Evolutionary conservation across 768 basidiomycete genomes (phyloP).

Genomic region (Mycena latifolia): DNA sequence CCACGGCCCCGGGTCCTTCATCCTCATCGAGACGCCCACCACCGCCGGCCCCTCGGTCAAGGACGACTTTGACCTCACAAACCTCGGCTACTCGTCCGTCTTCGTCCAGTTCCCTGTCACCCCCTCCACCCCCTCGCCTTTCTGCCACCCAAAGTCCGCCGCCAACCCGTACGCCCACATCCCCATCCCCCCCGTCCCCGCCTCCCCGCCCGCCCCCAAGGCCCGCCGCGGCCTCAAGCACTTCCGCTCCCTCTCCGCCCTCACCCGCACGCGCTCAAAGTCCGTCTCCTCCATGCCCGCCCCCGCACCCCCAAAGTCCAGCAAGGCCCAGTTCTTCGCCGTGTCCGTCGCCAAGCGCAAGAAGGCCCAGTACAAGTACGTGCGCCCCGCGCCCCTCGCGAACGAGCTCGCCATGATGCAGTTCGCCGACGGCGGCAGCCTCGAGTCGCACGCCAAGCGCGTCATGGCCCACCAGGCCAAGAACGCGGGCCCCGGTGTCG

Average conservation of each 20-base stretch:
- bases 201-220: slow-evolving; percentile 31
- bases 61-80: slow-evolving; percentile 69
- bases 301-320: slow-evolving; percentile 31
- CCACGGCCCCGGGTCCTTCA: slow-evolving; percentile 61
- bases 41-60: slow-evolving; percentile 52
- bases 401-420: slow-evolving; percentile 80
- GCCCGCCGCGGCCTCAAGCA: slow-evolving; percentile 51
- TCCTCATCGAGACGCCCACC: slow-evolving; percentile 58
- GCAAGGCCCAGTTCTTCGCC: slow-evolving; percentile 40
- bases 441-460: slow-evolving; percentile 66
- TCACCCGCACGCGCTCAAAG: slow-evolving; percentile 58
- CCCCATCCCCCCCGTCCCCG: slow-evolving; percentile 40
- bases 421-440: slow-evolving; percentile 72
- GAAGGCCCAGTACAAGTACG: slow-evolving; percentile 62
- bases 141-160: slow-evolving; percentile 47
- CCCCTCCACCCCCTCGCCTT: slow-evolving; percentile 47
- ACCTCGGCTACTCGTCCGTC: slow-evolving; percentile 74
- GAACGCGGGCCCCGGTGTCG: slow-evolving; percentile 44
- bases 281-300: slow-evolving; percentile 33
- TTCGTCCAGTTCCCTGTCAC: slow-evolving; percentile 72
- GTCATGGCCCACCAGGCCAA: slow-evolving; percentile 69
- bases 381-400: slow-evolving; percentile 62
- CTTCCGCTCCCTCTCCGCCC: slow-evolving; percentile 65
- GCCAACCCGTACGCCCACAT: slow-evolving; percentile 32
- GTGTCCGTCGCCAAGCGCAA: slow-evolving; percentile 60